Evolutionary conservation across 129 eudicot species (phyloP), one percentile per base, ranked within the genome.

Genomic region (Artemisia argyi): DNA sequence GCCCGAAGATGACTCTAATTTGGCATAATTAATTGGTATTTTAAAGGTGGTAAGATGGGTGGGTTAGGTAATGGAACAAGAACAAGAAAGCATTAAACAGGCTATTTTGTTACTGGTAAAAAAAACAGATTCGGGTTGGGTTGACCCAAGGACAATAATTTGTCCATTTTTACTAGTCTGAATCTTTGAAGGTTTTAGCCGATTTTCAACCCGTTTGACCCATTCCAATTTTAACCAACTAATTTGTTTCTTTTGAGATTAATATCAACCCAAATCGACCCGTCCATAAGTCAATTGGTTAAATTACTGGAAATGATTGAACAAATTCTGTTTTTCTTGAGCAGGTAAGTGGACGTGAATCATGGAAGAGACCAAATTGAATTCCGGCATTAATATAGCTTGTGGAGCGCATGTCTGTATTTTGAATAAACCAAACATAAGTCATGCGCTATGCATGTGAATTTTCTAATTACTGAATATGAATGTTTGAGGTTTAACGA

Each of bases 401-500:
- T 70, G 22, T 18, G 75, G 53, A 16, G 6, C 28, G 53, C 16
- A 13, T 19, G 57, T 53, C 6, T 53, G 11, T 76, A 66, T 14
- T 30, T 66, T 46, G 22, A 65, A 57, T 75, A 66, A 48, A 7
- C 60, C 12, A 2, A 30, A 26, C n/a, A 46, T 26, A 46, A 24
- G 5, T 66, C 61, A 66, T 66, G 52, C 32, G 48, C 56, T 0
- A 48, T 49, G 69, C 61, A 49, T 8, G 9, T 3, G n/a, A 39
- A 64, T 58, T 10, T 10, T 58, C n/a, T 14, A 16, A 61, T 15
- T 24, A 30, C 8, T 14, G 46, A 39, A 39, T 61, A 61, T 61
- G 66, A 30, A 61, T 61, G 48, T 83, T 28, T 86, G 94, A 39
- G 46, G 46, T 39, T 39, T 39, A 9, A 39, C 8, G 2, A 39